phyloP scores from a whole-genome alignment of 768 basidiomycete genomes.

The Xerocomellus intermedius region DNA sequence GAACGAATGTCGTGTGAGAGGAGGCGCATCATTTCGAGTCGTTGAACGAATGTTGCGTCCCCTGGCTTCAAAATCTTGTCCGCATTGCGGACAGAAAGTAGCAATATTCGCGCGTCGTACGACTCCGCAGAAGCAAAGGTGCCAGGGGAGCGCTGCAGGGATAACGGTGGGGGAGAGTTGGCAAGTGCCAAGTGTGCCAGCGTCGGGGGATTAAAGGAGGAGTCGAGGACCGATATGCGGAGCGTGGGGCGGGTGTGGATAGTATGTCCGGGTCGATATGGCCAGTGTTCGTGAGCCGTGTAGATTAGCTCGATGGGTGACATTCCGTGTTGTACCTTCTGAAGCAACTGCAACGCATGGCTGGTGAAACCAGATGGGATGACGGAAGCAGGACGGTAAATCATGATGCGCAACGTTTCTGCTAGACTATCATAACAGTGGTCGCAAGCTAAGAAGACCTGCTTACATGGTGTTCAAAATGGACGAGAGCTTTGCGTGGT shows the following conservation, averaged over 20 bases:
- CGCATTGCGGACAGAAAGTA: conserved; percentile 83
- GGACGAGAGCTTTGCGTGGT: neutral
- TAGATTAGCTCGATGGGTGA: conserved; percentile 60
- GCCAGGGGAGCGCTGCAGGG: neutral
- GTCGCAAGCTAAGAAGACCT: neutral
- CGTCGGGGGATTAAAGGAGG: conserved; percentile 93
- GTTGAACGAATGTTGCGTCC: conserved; percentile 74
- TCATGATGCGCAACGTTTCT: conserved; percentile 1
- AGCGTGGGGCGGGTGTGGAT: conserved; percentile 26
- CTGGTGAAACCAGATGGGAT: conserved; percentile 20
- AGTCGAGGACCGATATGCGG: conserved; percentile 77
- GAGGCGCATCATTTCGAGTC: conserved; percentile 84
- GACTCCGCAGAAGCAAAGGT: conserved; percentile 1
- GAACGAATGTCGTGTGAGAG: conserved; percentile 49
- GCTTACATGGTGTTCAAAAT: neutral
- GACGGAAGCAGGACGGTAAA: conserved; percentile 2
- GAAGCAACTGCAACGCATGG: conserved; percentile 20
- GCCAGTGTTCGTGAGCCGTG: conserved; percentile 64
- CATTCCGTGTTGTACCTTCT: conserved; percentile 43
- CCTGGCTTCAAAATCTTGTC: conserved; percentile 73
- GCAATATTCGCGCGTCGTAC: conserved; percentile 73
- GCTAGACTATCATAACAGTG: too few species aligned
- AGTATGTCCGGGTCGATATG: conserved; percentile 38
- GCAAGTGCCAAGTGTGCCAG: conserved; percentile 79
- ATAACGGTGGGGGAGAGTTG: conserved; percentile 36